Conservation (phyloP, 2,329 filamentous ascomycete species). For the Phialemonium atrogriseum region DNA sequence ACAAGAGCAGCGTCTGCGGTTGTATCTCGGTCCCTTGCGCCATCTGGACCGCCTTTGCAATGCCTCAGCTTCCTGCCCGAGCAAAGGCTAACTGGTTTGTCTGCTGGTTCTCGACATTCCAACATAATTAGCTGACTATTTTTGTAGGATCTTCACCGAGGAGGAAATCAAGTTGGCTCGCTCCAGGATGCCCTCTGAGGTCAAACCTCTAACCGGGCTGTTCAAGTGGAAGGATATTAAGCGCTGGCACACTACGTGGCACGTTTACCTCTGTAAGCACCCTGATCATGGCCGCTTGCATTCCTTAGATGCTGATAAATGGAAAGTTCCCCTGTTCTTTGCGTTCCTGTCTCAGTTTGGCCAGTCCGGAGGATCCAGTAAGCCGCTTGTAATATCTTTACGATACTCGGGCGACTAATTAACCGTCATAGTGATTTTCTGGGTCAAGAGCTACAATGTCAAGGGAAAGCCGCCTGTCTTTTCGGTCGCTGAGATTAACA, state of each 20-base stretch:
- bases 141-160: conserved; percentile 15
- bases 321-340: conserved; percentile 15
- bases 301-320: background rate
- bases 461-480: conserved; percentile 11
- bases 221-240: conserved; percentile 21
- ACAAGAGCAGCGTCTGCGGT: conserved; percentile 13
- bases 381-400: background rate
- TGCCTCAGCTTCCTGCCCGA: conserved; percentile 16
- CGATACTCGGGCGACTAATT: background rate
- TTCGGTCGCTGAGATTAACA: conserved; percentile 17
- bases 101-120: background rate
- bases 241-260: conserved; percentile 20
- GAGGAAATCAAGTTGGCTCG: conserved; percentile 14
- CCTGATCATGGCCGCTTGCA: background rate
- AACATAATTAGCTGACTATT: background rate
- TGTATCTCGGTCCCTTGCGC: conserved; percentile 17
- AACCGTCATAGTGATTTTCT: conserved; percentile 16
- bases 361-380: conserved; percentile 16
- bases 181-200: conserved; percentile 15
- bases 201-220: conserved; percentile 14
- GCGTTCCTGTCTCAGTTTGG: conserved; percentile 13
- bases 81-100: conserved; percentile 17
- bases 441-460: conserved; percentile 19
- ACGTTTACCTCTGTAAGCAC: conserved; percentile 17
- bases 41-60: conserved; percentile 16